Base-by-base conservation (phyloP, 208 protist genomes). In the Crithidia expoeki region DNA sequence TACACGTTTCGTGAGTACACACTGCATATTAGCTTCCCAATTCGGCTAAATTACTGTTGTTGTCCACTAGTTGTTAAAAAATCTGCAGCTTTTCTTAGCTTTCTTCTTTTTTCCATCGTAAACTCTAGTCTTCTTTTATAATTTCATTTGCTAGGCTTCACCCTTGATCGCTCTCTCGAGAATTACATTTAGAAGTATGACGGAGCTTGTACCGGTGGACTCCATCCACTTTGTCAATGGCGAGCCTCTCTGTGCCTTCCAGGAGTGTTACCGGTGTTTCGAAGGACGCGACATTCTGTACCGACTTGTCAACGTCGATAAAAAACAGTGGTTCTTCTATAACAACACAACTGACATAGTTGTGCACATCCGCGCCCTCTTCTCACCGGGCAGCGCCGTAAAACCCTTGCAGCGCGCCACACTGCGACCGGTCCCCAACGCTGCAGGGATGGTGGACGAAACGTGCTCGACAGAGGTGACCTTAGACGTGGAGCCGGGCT, bases 401-500 rank as follows among this genome's bases (percentile, higher is more conserved):
- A 79, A 76, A 55, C 44, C 84, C 4, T 71, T 90, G 56, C 76
- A 83, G 49, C 84, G 81, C 6, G 57, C 76, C 21, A 64, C 50
- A 7, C 46, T 65, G 53, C 60, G 52, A 21, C 47, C 61, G 44
- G 10, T 74, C 5, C 67, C 74, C 4, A 59, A 51, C 38, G 56
- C 59, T 16, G 36, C 19, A 25, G 71, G 68, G 27, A 40, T 49
- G 4, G n/a, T 42, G 10, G 72, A 79, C 33, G 72, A 66, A 14
- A 60, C 69, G 17, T 79, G 84, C 33, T 72, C 85, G 33, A 64
- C 67, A 19, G 82, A 88, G 62, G 88, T 83, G 11, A 81, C 77
- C 23, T 65, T 96, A 1, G 84, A 90, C 25, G 83, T 96, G 17
- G 74, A 89, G 40, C 92, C 92, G 0, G 80, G 83, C 49, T 80